Evolutionary conservation across 768 basidiomycete genomes (phyloP), one percentile per base, ranked within the genome.

Genomic region (Lepiota brunneoincarnata): DNA sequence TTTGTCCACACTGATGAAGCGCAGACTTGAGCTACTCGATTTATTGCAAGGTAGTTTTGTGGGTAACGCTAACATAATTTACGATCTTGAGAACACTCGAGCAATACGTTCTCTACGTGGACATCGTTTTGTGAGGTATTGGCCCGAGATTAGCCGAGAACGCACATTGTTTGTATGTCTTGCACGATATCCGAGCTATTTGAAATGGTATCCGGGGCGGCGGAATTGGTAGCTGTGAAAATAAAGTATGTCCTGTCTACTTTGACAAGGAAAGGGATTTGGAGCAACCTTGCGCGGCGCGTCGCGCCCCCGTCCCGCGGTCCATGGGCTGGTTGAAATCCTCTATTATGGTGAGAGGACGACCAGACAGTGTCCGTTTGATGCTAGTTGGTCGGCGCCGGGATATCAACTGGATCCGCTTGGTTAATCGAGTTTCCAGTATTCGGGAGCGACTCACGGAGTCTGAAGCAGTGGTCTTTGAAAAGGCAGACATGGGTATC

Each of bases 21-120:
- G 11, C 7, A 31, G 7, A 31, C 31, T 31, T 31, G 31, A 31
- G 11, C 11, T 31, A 9, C 6, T 9, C 11, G 31, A 9, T 31
- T 3, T 31, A 31, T 1, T 31, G 11, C 7, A 31, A 7, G 7
- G 31, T 20, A 21, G 18, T 17, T 14, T 40, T 40, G 39, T 40
- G 39, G 39, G 12, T 43, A 43, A 11, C 21, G 7, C 21, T 43
- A 23, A 17, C 1, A 40, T 43, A 43, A 43, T 21, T 43, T 43
- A 43, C 41, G 26, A 43, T 21, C 41, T 18, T 9, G 49, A 54
- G 24, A 54, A 54, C 2, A 26, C 53, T 14, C 35, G 53, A 28
- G 53, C 53, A 24, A 54, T 54, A 21, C 53, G 53, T 26, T 54
- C 53, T 38, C 53, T 54, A 35, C n/a, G n/a, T 18, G 45, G 10